Conservation (phyloP, 129 eudicot genomes). For the Escallonia herrerae region DNA sequence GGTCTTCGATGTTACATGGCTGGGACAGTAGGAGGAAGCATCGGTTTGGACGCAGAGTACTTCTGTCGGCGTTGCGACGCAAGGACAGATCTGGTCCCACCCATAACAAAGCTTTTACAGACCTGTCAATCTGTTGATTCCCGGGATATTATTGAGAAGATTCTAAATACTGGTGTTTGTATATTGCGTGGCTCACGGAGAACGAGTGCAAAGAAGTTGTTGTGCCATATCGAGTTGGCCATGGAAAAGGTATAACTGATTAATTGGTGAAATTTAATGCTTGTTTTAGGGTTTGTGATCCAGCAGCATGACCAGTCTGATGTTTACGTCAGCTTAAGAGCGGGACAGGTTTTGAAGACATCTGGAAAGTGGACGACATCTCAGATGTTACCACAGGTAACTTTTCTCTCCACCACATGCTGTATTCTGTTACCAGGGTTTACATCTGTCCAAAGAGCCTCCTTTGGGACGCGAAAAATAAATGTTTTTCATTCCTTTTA, state of each 20-base stretch:
- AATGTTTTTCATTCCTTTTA: neutral
- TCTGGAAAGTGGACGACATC: slow-evolving; percentile 46
- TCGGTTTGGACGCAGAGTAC: slow-evolving; percentile 76
- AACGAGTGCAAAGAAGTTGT: slow-evolving; percentile 37
- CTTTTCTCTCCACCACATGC: neutral
- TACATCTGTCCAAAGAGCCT: too few species aligned
- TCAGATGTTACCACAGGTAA: slow-evolving; percentile 42
- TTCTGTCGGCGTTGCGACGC: slow-evolving; percentile 86
- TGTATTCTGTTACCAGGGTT: neutral
- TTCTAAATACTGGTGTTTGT: slow-evolving; percentile 44
- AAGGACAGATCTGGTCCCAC: slow-evolving; percentile 61
- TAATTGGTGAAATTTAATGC: neutral
- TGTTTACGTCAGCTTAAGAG: slow-evolving; percentile 44
- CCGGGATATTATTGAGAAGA: slow-evolving; percentile 37
- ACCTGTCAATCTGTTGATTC: slow-evolving; percentile 41
- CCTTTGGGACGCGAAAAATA: too few species aligned
- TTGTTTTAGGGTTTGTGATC: slow-evolving; percentile 1
- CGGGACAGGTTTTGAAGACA: slow-evolving; percentile 37
- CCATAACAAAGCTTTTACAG: slow-evolving; percentile 38
- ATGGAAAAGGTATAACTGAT: slow-evolving; percentile 54
- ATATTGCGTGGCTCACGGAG: slow-evolving; percentile 58
- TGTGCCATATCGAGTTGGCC: slow-evolving; percentile 39
- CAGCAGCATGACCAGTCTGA: slow-evolving; percentile 19
- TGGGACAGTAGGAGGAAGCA: slow-evolving; percentile 82
- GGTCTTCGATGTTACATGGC: slow-evolving; percentile 79